A percentile compares a stretch with the other conserved stretches of the same genome.
phyloP scores from a whole-genome alignment of 2,329 filamentous ascomycete species.

The Venturia pyrina region DNA sequence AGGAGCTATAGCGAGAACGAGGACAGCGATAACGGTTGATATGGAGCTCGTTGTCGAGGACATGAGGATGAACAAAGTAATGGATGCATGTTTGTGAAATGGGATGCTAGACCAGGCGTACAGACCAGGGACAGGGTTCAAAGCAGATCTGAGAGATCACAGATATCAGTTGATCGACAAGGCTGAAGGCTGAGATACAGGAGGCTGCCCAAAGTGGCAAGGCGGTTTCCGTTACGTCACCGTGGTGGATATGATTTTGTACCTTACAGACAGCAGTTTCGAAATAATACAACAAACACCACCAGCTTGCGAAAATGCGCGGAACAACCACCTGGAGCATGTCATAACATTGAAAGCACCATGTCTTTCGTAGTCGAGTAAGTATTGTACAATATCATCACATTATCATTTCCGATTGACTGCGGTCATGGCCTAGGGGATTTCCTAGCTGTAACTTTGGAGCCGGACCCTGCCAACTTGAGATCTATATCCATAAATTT shows the following conservation, averaged over 20 bases:
- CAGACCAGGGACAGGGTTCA: not conserved
- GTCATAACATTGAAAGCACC: not conserved
- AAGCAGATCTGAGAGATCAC: not conserved
- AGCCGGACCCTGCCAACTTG: not conserved
- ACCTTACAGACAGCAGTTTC: not conserved
- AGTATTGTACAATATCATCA: slow-evolving; percentile 14
- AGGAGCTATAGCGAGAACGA: no score
- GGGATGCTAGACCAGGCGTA: no score
- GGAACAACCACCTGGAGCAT: not conserved
- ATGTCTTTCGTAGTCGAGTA: slow-evolving; percentile 35
- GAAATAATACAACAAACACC: not conserved
- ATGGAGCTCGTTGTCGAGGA: no score
- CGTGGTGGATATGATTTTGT: not conserved
- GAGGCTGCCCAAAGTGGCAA: not conserved
- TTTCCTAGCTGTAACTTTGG: not conserved
- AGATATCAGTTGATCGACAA: not conserved
- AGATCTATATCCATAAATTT: not conserved
- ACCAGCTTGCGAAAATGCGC: not conserved
- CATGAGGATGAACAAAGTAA: no score
- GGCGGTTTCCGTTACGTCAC: not conserved
- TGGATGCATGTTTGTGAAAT: no score
- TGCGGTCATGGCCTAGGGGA: not conserved
- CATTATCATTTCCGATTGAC: not conserved
- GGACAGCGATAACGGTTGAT: no score
- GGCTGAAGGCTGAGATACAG: not conserved